These are phyloP conservation scores for Penicillium mononematosum DNA, from an alignment of 495 filamentous ascomycete genomes.

Conservation along the genomic window DNA sequence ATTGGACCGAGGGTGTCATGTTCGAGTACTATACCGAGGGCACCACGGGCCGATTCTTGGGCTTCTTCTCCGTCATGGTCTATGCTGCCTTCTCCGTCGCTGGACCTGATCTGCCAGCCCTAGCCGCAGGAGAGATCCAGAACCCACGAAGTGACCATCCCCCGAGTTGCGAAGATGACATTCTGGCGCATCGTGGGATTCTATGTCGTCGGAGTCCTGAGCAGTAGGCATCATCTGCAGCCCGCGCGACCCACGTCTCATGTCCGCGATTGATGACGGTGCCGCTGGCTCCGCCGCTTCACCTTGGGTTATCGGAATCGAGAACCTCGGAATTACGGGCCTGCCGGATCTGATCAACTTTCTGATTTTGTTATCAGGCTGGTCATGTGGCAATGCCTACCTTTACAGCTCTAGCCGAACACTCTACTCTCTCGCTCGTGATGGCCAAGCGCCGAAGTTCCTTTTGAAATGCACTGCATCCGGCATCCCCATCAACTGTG, in stretches of 20 bases:
- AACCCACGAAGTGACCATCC: slow-evolving; percentile 72
- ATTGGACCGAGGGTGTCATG: slow-evolving; percentile 54
- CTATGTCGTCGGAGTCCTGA: slow-evolving; percentile 59
- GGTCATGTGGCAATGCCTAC: slow-evolving; percentile 72
- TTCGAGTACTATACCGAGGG: slow-evolving; percentile 36
- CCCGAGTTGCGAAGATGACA: slow-evolving; percentile 73
- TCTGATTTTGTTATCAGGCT: slow-evolving; percentile 63
- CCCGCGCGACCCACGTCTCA: slow-evolving; percentile 51
- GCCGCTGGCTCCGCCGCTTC: slow-evolving; percentile 47
- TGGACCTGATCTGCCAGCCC: slow-evolving; percentile 65
- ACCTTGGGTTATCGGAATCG: slow-evolving; percentile 58
- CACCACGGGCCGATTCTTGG: slow-evolving; percentile 39
- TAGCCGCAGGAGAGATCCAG: slow-evolving; percentile 79
- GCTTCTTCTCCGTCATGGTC: slow-evolving; percentile 44
- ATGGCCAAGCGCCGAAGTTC: slow-evolving; percentile 62
- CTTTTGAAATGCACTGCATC: slow-evolving; percentile 30
- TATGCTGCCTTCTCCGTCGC: slow-evolving; percentile 50
- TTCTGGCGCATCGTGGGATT: slow-evolving; percentile 85
- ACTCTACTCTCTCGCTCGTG: slow-evolving; percentile 70
- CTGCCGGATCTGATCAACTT: slow-evolving; percentile 74
- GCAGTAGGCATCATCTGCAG: slow-evolving; percentile 53
- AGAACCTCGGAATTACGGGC: slow-evolving; percentile 57
- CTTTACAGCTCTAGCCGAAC: slow-evolving; percentile 72
- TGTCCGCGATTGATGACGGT: slow-evolving; percentile 47
- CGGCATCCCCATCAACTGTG: slow-evolving; percentile 63